Evolutionary conservation across 768 basidiomycete genomes (phyloP).

Genomic region (Mycena metata): DNA sequence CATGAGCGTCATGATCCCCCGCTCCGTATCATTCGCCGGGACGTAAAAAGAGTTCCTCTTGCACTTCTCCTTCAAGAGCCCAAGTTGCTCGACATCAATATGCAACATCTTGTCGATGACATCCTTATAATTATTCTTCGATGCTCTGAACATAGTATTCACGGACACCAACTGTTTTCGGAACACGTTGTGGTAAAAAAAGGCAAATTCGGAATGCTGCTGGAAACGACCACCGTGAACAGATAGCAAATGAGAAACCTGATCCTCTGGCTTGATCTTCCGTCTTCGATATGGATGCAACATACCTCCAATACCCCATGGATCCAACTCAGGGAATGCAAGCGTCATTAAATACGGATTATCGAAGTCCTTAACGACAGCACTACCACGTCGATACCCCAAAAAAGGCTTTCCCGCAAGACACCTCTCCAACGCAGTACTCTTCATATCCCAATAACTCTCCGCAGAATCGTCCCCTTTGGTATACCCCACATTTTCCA

Average conservation of each 20-base stretch:
- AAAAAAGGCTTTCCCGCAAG: background rate
- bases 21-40: background rate
- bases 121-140: background rate
- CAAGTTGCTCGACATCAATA: background rate
- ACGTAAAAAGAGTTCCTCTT: background rate
- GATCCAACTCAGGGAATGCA: slow-evolving; percentile 6
- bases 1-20: background rate
- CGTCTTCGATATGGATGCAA: background rate
- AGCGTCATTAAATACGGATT: slow-evolving; percentile 11
- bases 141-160: background rate
- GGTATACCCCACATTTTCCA: slow-evolving; percentile 40
- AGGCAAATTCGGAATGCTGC: slow-evolving; percentile 30
- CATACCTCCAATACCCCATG: slow-evolving; percentile 12
- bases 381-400: background rate
- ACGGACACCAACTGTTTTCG: slow-evolving; percentile 30
- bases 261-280: background rate
- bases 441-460: slow-evolving; percentile 26
- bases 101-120: background rate
- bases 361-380: background rate
- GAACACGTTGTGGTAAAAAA: slow-evolving; percentile 36
- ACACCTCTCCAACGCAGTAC: background rate
- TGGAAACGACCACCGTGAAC: slow-evolving; percentile 7
- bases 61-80: background rate
- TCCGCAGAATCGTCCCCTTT: slow-evolving; percentile 32
- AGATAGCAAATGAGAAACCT: background rate